Conservation (phyloP, 495 filamentous ascomycete genomes). For the Penicillium pulvis region DNA sequence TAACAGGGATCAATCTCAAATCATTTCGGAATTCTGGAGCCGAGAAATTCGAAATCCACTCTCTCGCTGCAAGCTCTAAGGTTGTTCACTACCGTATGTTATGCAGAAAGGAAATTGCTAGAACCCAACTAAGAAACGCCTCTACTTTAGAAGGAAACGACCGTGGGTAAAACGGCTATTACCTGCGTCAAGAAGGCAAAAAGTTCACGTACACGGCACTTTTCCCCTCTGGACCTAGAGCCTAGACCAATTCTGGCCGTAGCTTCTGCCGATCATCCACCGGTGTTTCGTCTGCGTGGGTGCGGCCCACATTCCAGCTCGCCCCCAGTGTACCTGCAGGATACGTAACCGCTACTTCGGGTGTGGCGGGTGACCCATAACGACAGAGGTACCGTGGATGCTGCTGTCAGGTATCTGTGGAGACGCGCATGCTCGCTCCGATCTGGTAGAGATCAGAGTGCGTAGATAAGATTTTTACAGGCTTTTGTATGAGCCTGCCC, state of each 20-base stretch:
- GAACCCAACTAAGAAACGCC: neutral
- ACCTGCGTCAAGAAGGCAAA: slow-evolving; percentile 2
- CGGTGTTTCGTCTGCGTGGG: slow-evolving; percentile 28
- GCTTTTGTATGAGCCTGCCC: no score
- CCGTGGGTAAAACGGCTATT: neutral
- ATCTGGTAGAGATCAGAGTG: neutral
- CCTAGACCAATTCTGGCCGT: slow-evolving; percentile 12
- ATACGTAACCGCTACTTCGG: slow-evolving; percentile 17
- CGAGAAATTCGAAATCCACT: neutral
- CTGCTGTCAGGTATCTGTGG: slow-evolving; percentile 7
- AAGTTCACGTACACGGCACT: no score
- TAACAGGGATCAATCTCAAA: slow-evolving; percentile 5
- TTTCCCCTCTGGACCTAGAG: neutral
- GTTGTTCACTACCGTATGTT: no score
- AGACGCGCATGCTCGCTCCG: neutral
- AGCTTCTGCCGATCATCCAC: slow-evolving; percentile 18
- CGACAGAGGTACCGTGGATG: slow-evolving; percentile 14
- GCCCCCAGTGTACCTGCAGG: slow-evolving; percentile 15
- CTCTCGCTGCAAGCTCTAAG: neutral
- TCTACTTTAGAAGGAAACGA: no score
- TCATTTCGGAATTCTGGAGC: neutral
- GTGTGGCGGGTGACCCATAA: neutral
- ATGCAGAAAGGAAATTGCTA: neutral
- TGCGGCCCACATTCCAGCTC: slow-evolving; percentile 25
- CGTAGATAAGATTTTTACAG: neutral